Conservation (phyloP, 208 protist species). For the Crithidia sp. region DNA sequence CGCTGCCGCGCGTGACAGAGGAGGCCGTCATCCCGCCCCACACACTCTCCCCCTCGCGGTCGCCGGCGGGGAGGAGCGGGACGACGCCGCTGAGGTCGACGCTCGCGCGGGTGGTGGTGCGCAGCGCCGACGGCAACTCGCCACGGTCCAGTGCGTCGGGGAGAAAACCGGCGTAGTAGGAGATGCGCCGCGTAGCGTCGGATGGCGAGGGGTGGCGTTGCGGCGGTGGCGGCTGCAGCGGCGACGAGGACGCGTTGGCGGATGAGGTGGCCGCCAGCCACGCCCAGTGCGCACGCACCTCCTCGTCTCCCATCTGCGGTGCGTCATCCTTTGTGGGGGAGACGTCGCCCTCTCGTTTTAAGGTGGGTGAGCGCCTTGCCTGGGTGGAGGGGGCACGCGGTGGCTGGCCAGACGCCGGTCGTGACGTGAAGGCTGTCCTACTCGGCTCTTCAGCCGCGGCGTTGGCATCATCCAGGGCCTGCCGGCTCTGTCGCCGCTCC, state of each 20-base stretch:
- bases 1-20: background rate
- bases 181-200: slow-evolving; percentile 5
- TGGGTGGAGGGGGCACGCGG: background rate
- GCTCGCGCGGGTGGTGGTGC: background rate
- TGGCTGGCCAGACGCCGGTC: background rate
- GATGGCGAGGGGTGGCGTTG: too few species aligned
- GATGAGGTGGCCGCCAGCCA: slow-evolving; percentile 1
- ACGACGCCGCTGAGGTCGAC: background rate
- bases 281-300: slow-evolving; percentile 6
- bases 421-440: background rate
- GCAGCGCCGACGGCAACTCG: slow-evolving; percentile 1
- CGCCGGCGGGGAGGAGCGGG: background rate
- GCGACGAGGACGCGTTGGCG: background rate
- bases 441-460: background rate
- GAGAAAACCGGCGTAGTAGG: slow-evolving; percentile 36
- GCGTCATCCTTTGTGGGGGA: background rate
- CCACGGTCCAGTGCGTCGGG: slow-evolving; percentile 16
- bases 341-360: background rate
- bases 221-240: background rate
- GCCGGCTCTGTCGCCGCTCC: slow-evolving; percentile 15
- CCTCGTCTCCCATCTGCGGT: background rate
- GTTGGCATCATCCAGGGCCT: background rate
- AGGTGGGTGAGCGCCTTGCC: background rate
- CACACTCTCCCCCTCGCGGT: background rate
- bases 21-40: background rate